A percentile compares a stretch with the other conserved stretches of the same genome.
These are phyloP conservation scores for Citrus medica DNA, from an alignment of 345 rosid genomes.

Conservation along the genomic window DNA sequence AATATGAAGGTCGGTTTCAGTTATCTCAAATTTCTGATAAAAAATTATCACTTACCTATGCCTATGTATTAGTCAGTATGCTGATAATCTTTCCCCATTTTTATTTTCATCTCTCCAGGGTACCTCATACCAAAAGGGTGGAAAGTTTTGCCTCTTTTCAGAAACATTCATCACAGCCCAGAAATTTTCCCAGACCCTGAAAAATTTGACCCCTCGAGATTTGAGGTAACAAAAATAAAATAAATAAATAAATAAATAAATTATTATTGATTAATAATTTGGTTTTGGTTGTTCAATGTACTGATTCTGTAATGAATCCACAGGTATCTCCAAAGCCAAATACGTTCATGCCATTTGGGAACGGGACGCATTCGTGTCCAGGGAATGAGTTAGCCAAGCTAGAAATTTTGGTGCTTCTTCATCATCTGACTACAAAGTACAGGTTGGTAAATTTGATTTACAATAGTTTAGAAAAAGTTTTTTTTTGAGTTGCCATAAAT, in stretches of 20 bases:
- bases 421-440: constrained; percentile 86
- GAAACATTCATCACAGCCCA: constrained; percentile 83
- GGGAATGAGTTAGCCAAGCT: constrained; percentile 86
- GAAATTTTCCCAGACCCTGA: constrained; percentile 63
- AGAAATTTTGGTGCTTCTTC: constrained; percentile 76
- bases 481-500: neutral
- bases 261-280: neutral
- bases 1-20: constrained; percentile 57
- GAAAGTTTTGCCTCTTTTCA: constrained; percentile 87
- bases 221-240: constrained; percentile 47
- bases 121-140: constrained; percentile 92
- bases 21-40: neutral
- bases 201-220: constrained; percentile 82
- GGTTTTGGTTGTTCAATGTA: neutral
- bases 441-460: constrained; percentile 40
- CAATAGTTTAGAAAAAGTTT: neutral
- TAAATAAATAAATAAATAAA: neutral
- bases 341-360: constrained; percentile 92
- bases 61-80: neutral
- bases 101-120: constrained; percentile 35
- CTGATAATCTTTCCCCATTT: neutral
- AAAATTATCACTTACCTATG: neutral
- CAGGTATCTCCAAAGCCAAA: constrained; percentile 83
- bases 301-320: neutral
- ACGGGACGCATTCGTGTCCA: constrained; percentile 82